Evolutionary conservation across 192 early-diverging fungal species (phyloP).

Genomic region (Backusella sp.): DNA sequence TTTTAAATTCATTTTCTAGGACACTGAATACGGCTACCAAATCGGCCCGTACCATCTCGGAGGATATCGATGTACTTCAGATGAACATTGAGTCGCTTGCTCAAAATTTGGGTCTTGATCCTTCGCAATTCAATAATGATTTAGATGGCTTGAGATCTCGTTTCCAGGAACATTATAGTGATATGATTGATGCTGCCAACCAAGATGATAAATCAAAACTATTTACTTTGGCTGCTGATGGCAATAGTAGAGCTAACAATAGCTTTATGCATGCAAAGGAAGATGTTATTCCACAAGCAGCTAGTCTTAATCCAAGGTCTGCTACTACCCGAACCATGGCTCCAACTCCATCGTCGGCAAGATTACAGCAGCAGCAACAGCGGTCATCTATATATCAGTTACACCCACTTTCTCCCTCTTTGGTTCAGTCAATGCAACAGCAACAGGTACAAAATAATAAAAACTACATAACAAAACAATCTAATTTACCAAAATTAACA

Average conservation of each 20-base stretch:
- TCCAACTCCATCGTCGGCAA: neutral
- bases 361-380: neutral
- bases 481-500: neutral
- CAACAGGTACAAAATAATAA: conserved; percentile 8
- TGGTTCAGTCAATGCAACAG: neutral
- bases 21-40: conserved; percentile 19
- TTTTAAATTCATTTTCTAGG: conserved; percentile 13
- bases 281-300: neutral
- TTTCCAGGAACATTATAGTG: conserved; percentile 14
- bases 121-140: conserved; percentile 16
- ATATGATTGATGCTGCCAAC: conserved; percentile 3
- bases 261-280: neutral
- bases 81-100: conserved; percentile 24
- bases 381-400: neutral
- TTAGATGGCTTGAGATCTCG: conserved; percentile 1
- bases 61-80: conserved; percentile 28
- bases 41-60: conserved; percentile 26
- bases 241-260: neutral
- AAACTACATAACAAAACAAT: neutral
- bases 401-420: neutral
- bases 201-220: neutral
- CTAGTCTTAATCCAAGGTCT: neutral
- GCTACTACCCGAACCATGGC: neutral
- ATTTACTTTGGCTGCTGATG: neutral
- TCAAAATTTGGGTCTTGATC: conserved; percentile 21